Conservation (phyloP, 495 filamentous ascomycete genomes). For the Aspergillus bridgeri region DNA sequence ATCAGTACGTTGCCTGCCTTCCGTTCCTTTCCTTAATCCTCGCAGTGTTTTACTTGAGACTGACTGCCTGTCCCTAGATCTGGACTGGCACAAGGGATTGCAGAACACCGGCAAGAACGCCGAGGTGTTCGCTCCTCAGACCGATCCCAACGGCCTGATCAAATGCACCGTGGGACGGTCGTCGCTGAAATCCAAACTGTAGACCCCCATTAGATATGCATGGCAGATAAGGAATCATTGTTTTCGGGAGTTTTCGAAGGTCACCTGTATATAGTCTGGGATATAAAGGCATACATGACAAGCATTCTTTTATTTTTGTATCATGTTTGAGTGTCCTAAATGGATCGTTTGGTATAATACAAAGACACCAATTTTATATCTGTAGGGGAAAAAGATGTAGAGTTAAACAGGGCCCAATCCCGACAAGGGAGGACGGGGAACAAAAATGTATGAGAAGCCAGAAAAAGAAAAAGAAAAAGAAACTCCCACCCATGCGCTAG, state of each 20-base stretch:
- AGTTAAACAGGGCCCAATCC: background rate
- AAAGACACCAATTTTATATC: constrained; percentile 1
- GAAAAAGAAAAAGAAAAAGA: constrained; percentile 33
- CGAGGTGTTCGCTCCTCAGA: constrained; percentile 92
- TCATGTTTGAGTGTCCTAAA: constrained; percentile 2
- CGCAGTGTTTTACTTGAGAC: background rate
- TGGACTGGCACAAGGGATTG: constrained; percentile 94
- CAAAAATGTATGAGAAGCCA: constrained; percentile 16
- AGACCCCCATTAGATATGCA: constrained; percentile 9
- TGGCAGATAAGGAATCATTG: background rate
- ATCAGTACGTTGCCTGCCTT: constrained; percentile 58
- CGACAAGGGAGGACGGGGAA: background rate
- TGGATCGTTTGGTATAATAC: constrained; percentile 4
- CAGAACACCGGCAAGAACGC: constrained; percentile 98
- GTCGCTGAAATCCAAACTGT: constrained; percentile 40
- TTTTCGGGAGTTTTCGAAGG: constrained; percentile 16
- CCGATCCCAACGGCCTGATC: constrained; percentile 90
- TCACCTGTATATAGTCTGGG: constrained; percentile 22
- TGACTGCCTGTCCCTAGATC: constrained; percentile 52
- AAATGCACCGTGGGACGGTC: constrained; percentile 82
- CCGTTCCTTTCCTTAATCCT: background rate
- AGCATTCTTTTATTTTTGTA: background rate
- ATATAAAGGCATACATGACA: constrained; percentile 14
- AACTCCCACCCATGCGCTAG: constrained; percentile 53
- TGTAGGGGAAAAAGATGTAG: constrained; percentile 3